Base-by-base conservation (phyloP, 2,329 filamentous ascomycete genomes). In the Botrytis medusae region DNA sequence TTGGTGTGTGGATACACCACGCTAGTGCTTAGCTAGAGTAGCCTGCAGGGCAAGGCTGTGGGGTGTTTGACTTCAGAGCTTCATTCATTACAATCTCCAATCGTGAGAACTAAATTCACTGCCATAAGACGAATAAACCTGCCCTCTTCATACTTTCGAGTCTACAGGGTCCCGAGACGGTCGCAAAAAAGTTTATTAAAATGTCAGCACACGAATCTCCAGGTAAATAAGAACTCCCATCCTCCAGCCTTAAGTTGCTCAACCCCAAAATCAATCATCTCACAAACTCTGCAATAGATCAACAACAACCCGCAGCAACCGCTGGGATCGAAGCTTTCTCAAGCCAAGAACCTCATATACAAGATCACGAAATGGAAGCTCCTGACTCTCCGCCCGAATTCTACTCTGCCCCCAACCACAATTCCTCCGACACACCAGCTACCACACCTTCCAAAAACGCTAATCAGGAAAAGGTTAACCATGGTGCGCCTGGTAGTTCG, bases 401-500 rank as follows among this genome's bases (percentile, higher is more conserved):
- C 37, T 65, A 40, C 32, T 29, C 51, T 29, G 34, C 74, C 32
- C 46, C 12, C 40, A 51, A 65, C 62, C 46, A 67, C 20, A 51
- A 10, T 51, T 70, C 40, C 8, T 37, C 67, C 51, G 14, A 57
- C 16, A 61, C 70, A 20, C 59, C 67, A 25, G 54, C 18, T 68
- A 74, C 51, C 42, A 64, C 71, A 29, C 48, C 64, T 51, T 61
- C 75, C 59, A 48, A 73, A 25, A 69, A 74, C 60, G 63, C 59
- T 14, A 22, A 18, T 69, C 48, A 32, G 18, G 65, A 69, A 14
- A 79, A 79, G 72, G 65, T 74, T 57, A 77, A 79, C 78, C 76
- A 77, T 77, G 73, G 82, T 51, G 81, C 83, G 74, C 86, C 86
- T 12, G 85, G 87, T 4, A 85, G 84, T 63, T 82, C 82, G 14